Conservation (phyloP, 2,329 filamentous ascomycete species). For the Fonsecaea pedrosoi region DNA sequence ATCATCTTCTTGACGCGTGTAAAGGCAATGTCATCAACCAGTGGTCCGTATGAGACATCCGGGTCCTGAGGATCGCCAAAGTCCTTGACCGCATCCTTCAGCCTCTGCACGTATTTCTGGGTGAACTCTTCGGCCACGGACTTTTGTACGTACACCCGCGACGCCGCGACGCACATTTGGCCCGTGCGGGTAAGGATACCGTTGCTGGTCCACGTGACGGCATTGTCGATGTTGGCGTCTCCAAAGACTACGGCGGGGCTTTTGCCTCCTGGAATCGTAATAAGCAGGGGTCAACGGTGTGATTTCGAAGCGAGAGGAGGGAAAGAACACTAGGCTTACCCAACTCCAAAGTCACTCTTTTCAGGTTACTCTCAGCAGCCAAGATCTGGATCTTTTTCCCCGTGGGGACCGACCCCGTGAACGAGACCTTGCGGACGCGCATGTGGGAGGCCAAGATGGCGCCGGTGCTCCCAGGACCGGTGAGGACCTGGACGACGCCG, state of each 20-base stretch:
- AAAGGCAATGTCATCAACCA: constrained; percentile 52
- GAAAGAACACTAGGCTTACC: constrained; percentile 26
- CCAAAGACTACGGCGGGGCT: constrained; percentile 46
- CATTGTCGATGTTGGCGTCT: constrained; percentile 45
- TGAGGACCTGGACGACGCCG: constrained; percentile 66
- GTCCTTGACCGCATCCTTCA: constrained; percentile 44
- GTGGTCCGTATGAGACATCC: constrained; percentile 53
- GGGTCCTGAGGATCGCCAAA: constrained; percentile 72
- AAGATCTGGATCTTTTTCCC: constrained; percentile 43
- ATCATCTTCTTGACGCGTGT: constrained; percentile 52
- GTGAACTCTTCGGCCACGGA: constrained; percentile 66
- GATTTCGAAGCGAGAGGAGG: too few species aligned
- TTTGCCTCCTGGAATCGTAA: constrained; percentile 38
- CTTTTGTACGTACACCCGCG: constrained; percentile 69
- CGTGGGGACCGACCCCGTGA: constrained; percentile 57
- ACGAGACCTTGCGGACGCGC: constrained; percentile 66
- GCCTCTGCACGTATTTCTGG: constrained; percentile 43
- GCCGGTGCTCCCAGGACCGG: constrained; percentile 49
- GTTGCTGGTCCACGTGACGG: constrained; percentile 42
- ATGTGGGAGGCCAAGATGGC: constrained; percentile 61
- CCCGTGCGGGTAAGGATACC: constrained; percentile 44
- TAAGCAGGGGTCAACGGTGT: too few species aligned
- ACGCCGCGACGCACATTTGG: constrained; percentile 48
- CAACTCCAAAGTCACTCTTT: constrained; percentile 67
- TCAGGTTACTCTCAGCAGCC: constrained; percentile 60